Evolutionary conservation across 805 yeast species (phyloP).

Genomic region (Candida gorgasii): DNA sequence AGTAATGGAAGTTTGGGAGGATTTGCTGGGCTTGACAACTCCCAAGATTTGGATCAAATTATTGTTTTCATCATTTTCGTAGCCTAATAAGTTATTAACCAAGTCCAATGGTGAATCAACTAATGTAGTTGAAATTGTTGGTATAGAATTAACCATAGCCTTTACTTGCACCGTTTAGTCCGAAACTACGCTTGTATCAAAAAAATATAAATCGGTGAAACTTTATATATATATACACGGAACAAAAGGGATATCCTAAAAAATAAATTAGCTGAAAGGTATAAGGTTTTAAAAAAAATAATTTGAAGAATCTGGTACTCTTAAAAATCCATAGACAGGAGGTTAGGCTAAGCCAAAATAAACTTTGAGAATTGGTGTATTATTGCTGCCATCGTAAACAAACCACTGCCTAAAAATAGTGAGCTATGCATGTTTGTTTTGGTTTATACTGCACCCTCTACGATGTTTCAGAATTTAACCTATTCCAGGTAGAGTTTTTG

Average conservation of each 20-base stretch:
- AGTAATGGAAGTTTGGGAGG: conserved; percentile 26
- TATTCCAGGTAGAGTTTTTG: conserved; percentile 2
- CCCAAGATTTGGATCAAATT: conserved; percentile 38
- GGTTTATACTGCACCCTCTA: conserved; percentile 1
- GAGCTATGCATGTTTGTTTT: conserved; percentile 4
- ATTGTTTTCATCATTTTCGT: conserved; percentile 34
- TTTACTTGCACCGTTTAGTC: too few species aligned
- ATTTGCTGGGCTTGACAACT: conserved; percentile 30
- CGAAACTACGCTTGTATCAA: too few species aligned
- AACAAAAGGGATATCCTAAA: not conserved
- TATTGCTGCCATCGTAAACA: conserved; percentile 3
- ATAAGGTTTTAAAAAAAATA: conserved; percentile 1
- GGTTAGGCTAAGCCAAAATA: not conserved
- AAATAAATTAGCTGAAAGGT: not conserved
- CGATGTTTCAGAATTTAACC: conserved; percentile 1
- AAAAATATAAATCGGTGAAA: not conserved
- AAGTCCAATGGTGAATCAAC: conserved; percentile 14
- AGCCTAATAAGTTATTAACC: conserved; percentile 18
- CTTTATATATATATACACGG: conserved; percentile 3
- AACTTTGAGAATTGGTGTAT: conserved; percentile 6
- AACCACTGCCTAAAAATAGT: not conserved
- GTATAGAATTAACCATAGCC: not conserved
- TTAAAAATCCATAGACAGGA: not conserved
- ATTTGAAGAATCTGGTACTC: not conserved
- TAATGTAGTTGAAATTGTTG: conserved; percentile 8